A percentile compares a stretch with the other conserved stretches of the same genome.
phyloP scores from a whole-genome alignment of 2,329 filamentous ascomycete genomes.

The Aspergillus sojae region DNA sequence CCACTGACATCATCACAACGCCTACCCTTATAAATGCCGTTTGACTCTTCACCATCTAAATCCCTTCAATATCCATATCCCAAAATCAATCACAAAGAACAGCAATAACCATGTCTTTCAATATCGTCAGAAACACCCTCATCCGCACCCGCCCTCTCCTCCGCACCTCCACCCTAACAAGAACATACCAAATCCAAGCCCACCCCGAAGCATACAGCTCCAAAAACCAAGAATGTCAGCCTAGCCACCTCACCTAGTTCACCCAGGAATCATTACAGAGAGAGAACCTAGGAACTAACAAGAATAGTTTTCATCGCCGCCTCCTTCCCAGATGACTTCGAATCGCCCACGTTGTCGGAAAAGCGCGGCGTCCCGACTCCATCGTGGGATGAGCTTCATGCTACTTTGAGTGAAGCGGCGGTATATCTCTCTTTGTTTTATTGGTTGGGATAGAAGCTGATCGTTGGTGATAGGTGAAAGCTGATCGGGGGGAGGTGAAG shows the following conservation, averaged over 20 bases:
- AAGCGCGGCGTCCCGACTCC: slow-evolving; percentile 1
- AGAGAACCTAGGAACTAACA: background rate
- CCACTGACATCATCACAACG: slow-evolving; percentile 1
- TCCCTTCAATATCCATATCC: background rate
- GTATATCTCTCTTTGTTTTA: background rate
- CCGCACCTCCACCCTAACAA: background rate
- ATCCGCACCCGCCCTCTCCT: background rate
- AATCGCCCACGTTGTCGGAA: slow-evolving; percentile 12
- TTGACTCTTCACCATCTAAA: background rate
- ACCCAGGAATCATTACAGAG: no score
- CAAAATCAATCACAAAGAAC: background rate
- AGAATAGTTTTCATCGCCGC: slow-evolving; percentile 15
- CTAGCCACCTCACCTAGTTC: no score
- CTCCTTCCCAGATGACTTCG: slow-evolving; percentile 15
- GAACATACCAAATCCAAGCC: background rate
- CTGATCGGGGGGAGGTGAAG: slow-evolving; percentile 18
- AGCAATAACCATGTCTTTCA: background rate
- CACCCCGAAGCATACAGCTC: background rate
- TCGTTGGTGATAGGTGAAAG: slow-evolving; percentile 14
- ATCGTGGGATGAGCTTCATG: slow-evolving; percentile 18
- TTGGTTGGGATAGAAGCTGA: background rate
- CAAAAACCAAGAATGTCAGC: background rate
- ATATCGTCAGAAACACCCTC: background rate
- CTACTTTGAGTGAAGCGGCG: slow-evolving; percentile 16
- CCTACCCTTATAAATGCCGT: background rate